phyloP scores from a whole-genome alignment of 192 early-diverging fungal species.

The Entomortierella parvispora region DNA sequence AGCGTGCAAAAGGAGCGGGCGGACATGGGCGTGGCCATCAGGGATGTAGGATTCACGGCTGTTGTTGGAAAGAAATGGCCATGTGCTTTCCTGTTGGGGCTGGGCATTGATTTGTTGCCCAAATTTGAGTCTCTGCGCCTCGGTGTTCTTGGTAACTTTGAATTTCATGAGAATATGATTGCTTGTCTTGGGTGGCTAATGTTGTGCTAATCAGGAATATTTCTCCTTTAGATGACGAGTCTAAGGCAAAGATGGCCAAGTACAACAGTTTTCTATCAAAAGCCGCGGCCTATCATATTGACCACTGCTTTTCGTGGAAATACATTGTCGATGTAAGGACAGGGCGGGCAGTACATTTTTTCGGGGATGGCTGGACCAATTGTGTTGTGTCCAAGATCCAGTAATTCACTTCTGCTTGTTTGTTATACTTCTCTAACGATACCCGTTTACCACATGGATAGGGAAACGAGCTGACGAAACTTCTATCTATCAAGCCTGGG shows the following conservation, averaged over 20 bases:
- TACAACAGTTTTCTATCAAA: conserved; percentile 43
- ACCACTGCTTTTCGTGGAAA: conserved; percentile 55
- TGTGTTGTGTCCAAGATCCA: too few species aligned
- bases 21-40: conserved; percentile 69
- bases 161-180: background rate
- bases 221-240: conserved; percentile 10
- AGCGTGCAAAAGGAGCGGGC: conserved; percentile 14
- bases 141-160: conserved; percentile 18
- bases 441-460: too few species aligned
- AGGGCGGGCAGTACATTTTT: too few species aligned
- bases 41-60: conserved; percentile 62
- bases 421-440: too few species aligned
- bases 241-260: conserved; percentile 25
- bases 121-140: conserved; percentile 34
- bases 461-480: conserved; percentile 69
- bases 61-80: conserved; percentile 66
- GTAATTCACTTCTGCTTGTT: too few species aligned
- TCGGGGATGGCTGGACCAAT: too few species aligned
- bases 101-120: conserved; percentile 57
- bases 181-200: background rate
- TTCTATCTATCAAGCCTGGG: conserved; percentile 78
- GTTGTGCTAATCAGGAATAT: background rate
- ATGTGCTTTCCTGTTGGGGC: conserved; percentile 55
- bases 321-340: conserved; percentile 56
- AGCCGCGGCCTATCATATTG: conserved; percentile 48